A percentile compares a stretch with the other conserved stretches of the same genome.
Conservation (phyloP, 2,329 filamentous ascomycete genomes). For the Monosporascus sp. region DNA sequence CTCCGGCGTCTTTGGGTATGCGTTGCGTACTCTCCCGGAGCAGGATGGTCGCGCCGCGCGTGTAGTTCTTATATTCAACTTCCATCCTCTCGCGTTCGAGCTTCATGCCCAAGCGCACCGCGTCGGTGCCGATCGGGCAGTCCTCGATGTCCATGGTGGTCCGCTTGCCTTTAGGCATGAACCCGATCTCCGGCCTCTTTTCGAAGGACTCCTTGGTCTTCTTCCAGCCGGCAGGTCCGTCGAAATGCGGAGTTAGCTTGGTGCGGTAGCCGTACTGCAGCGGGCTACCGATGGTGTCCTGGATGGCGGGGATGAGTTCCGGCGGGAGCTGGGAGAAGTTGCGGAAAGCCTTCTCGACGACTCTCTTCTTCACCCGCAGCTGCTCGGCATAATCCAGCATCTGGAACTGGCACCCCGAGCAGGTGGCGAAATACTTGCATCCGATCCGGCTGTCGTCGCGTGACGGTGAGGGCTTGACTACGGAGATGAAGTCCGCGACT, state of each 20-base stretch:
- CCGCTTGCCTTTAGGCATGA: slow-evolving; percentile 78
- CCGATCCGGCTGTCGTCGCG: slow-evolving; percentile 72
- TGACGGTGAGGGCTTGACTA: slow-evolving; percentile 65
- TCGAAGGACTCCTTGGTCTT: slow-evolving; percentile 48
- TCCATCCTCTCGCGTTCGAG: slow-evolving; percentile 72
- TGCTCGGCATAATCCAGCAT: slow-evolving; percentile 90
- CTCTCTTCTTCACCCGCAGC: slow-evolving; percentile 73
- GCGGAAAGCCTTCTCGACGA: slow-evolving; percentile 85
- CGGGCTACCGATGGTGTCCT: slow-evolving; percentile 84
- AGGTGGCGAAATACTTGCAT: slow-evolving; percentile 82
- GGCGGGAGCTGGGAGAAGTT: slow-evolving; percentile 84
- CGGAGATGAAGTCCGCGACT: slow-evolving; percentile 74
- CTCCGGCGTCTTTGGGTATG: slow-evolving; percentile 42
- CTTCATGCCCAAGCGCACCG: slow-evolving; percentile 73
- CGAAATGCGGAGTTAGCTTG: slow-evolving; percentile 95
- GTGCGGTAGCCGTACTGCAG: slow-evolving; percentile 91
- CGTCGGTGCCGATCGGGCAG: slow-evolving; percentile 88
- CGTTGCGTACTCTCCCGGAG: slow-evolving; percentile 80
- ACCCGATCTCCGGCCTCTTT: slow-evolving; percentile 75
- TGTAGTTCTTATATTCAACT: slow-evolving; percentile 64
- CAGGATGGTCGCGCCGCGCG: slow-evolving; percentile 79
- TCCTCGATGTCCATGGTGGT: slow-evolving; percentile 91
- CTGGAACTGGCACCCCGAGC: slow-evolving; percentile 94
- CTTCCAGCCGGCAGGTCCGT: slow-evolving; percentile 60
- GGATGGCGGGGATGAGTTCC: slow-evolving; percentile 67